phyloP scores from a whole-genome alignment of 306 rosid species.

The Glycine latifolia region DNA sequence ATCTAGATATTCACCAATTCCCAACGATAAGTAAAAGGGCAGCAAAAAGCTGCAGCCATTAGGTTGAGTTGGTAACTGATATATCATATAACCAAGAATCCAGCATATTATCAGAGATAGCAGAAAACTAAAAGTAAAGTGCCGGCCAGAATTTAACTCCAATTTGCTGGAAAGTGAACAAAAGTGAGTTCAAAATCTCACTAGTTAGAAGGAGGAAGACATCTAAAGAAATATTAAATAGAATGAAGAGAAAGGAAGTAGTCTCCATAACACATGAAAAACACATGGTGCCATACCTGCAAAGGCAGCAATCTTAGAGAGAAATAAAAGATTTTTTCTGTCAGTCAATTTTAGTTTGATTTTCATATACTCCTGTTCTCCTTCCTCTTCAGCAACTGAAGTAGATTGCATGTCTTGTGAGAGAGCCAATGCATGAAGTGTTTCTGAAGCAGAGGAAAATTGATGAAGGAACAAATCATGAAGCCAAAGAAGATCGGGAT shows the following conservation, averaged over 20 bases:
- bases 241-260: background rate
- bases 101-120: conserved; percentile 30
- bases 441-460: conserved; percentile 86
- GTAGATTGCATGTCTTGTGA: conserved; percentile 61
- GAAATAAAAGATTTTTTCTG: conserved; percentile 84
- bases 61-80: conserved; percentile 21
- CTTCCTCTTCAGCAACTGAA: conserved; percentile 61
- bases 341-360: conserved; percentile 63
- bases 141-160: conserved; percentile 23
- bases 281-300: conserved; percentile 67
- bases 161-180: background rate
- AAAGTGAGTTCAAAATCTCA: conserved; percentile 15
- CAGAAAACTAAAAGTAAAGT: conserved; percentile 25
- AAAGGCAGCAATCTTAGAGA: conserved; percentile 88
- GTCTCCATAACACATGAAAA: conserved; percentile 21
- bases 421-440: conserved; percentile 85
- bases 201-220: conserved; percentile 28
- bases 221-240: conserved; percentile 23
- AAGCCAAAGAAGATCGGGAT: conserved; percentile 92
- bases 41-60: conserved; percentile 1
- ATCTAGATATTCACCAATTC: too few relatives aligned
- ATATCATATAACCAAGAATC: background rate
- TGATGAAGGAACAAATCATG: conserved; percentile 91
- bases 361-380: conserved; percentile 49
- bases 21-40: too few relatives aligned